Conservation (phyloP, 352 stramenopile genomes). For the Phytophthora cryptogea region DNA sequence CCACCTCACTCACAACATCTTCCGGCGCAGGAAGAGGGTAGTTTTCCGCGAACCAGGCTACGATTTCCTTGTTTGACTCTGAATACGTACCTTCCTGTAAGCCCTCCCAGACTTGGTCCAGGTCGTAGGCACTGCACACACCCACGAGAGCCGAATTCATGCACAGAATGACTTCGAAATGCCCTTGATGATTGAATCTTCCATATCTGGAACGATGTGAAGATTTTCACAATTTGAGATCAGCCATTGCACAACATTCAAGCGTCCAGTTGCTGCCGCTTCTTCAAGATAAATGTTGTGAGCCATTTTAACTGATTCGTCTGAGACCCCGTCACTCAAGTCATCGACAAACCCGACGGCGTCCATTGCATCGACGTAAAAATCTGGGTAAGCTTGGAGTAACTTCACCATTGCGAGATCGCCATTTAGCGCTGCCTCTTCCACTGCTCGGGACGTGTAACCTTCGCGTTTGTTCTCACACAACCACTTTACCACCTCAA, state of each 20-base stretch:
- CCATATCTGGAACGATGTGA: neutral
- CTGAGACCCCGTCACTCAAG: neutral
- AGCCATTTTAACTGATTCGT: neutral
- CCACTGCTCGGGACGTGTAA: neutral
- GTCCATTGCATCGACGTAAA: neutral
- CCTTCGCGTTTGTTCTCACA: neutral
- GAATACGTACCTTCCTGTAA: neutral
- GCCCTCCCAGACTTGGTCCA: neutral
- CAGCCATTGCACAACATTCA: neutral
- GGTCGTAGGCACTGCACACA: neutral
- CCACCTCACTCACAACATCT: neutral
- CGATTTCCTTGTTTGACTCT: neutral
- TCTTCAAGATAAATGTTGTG: neutral
- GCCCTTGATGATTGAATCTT: neutral
- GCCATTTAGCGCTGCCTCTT: neutral
- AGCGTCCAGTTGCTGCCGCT: neutral
- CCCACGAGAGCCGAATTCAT: neutral
- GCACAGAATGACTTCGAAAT: conserved; percentile 1
- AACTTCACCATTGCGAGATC: neutral
- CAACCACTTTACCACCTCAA: neutral
- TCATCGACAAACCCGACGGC: neutral
- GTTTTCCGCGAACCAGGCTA: conserved; percentile 2
- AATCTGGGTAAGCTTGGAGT: neutral
- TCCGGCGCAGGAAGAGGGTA: neutral
- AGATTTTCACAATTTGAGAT: neutral